Conservation (phyloP, 2,329 filamentous ascomycete species). For the Diaporthe amygdali region DNA sequence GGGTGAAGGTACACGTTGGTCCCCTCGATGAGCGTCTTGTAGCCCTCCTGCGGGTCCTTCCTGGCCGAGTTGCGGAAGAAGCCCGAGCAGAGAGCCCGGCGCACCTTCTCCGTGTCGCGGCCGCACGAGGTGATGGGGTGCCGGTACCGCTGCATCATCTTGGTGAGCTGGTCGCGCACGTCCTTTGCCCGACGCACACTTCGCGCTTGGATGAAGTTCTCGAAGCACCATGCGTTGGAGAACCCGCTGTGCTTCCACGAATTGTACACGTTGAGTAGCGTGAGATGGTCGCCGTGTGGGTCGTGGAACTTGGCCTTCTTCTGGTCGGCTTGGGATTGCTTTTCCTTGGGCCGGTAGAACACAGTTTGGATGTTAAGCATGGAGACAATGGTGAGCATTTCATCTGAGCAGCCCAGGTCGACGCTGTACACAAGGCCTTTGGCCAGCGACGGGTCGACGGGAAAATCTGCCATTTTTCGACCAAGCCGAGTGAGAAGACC, state of each 20-base stretch:
- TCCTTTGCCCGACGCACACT: conserved; percentile 90
- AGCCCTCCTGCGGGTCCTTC: conserved; percentile 95
- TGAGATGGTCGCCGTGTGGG: conserved; percentile 91
- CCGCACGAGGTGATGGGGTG: conserved; percentile 85
- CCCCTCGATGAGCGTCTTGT: conserved; percentile 95
- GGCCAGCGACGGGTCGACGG: conserved; percentile 92
- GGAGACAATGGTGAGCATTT: conserved; percentile 91
- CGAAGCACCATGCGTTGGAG: conserved; percentile 90
- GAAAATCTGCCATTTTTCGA: conserved; percentile 97
- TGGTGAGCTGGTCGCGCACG: conserved; percentile 87
- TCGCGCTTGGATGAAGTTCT: conserved; percentile 95
- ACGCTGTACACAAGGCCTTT: conserved; percentile 90
- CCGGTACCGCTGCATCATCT: conserved; percentile 92
- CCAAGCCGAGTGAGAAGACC: conserved; percentile 89
- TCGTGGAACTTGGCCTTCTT: conserved; percentile 99
- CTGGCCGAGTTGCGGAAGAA: conserved; percentile 96
- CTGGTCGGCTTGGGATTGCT: conserved; percentile 93
- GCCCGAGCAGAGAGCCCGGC: conserved; percentile 86
- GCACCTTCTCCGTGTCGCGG: conserved; percentile 83
- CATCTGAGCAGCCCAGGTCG: conserved; percentile 88
- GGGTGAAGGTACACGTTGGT: conserved; percentile 96
- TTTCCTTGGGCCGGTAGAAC: conserved; percentile 97
- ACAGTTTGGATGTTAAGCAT: conserved; percentile 89
- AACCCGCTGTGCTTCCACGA: conserved; percentile 89
- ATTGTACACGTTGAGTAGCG: conserved; percentile 95